Base-by-base conservation (phyloP, 2,329 filamentous ascomycete species). In the Colletotrichum zoysiae region DNA sequence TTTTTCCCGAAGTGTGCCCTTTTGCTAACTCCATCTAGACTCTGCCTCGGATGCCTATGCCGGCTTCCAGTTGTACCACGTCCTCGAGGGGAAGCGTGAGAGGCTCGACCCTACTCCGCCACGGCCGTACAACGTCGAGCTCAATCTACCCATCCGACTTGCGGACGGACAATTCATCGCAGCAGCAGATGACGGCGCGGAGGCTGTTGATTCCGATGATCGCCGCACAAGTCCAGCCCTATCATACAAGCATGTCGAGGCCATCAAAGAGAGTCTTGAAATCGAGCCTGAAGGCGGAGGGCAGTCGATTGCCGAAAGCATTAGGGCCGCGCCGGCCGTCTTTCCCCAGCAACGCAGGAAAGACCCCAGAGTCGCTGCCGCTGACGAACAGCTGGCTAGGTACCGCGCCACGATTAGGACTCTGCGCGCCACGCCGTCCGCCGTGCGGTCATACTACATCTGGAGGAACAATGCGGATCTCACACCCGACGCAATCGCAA, bases 21-120 rank as follows among this genome's bases (percentile, higher is more conserved):
- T 18, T 76, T 63, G 75, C 80, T 80, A 38, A 81, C 74, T 14
- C 62, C 2, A 74, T 50, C 33, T 75, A 93, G 91, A 95, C 80
- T 90, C 93, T 12, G 94, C 94, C 16, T 91, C 93, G 0, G 94
- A 97, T 79, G 92, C 94, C 0, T 98, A 97, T 78, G 94, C 93
- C 71, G 89, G 91, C 55, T 81, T 92, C 14, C 91, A 93, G 67
- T 83, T 98, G 1, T 97, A 90, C 77, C 85, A 93, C 71, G 86
- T 87, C 1, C 83, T 97, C 56, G 91, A 98, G 69, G 82, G 88
- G 61, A 89, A 92, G 76, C 87, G 95, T 20, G 85, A 88, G 75
- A 83, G 84, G 8, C 84, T 97, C 73, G 81, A 88, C 16, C 94
- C 94, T 1, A 86, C 83, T 2, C 95, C 95, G 6, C 92, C 93